phyloP scores from a whole-genome alignment of 805 yeast species.

The Huiozyma sinensis region DNA sequence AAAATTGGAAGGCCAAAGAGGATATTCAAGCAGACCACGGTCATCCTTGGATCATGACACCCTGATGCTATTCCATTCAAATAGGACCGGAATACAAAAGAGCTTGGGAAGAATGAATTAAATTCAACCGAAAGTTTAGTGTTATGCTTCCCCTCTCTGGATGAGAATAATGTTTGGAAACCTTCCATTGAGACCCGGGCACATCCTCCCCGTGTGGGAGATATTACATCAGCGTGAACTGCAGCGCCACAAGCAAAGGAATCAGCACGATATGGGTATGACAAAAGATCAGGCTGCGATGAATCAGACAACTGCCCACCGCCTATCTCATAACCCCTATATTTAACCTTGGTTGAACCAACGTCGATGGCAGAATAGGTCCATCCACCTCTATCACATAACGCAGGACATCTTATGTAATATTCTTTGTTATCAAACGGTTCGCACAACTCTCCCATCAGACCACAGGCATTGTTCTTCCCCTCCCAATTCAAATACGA shows the following conservation, averaged over 20 bases:
- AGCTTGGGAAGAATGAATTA: slow-evolving; percentile 63
- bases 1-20: slow-evolving; percentile 53
- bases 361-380: slow-evolving; percentile 65
- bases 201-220: slow-evolving; percentile 72
- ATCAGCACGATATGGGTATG: slow-evolving; percentile 73
- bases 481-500: slow-evolving; percentile 55
- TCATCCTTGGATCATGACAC: slow-evolving; percentile 59
- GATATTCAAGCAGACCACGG: slow-evolving; percentile 48
- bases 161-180: slow-evolving; percentile 36
- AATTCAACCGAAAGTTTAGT: slow-evolving; percentile 44
- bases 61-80: slow-evolving; percentile 32
- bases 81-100: slow-evolving; percentile 48
- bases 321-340: slow-evolving; percentile 65
- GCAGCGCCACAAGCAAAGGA: slow-evolving; percentile 88
- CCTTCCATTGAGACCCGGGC: slow-evolving; percentile 53
- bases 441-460: slow-evolving; percentile 51
- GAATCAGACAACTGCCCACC: slow-evolving; percentile 40
- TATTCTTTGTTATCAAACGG: slow-evolving; percentile 37
- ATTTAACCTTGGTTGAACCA: slow-evolving; percentile 57
- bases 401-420: slow-evolving; percentile 72
- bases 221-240: slow-evolving; percentile 69
- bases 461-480: slow-evolving; percentile 65
- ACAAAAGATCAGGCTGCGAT: slow-evolving; percentile 22
- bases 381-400: slow-evolving; percentile 72
- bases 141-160: slow-evolving; percentile 40